Percentiles rank a stretch among this genome's conserved stretches.
Conservation (phyloP, 1,284 basidiomycete species). For the Trichosporon asahii region DNA sequence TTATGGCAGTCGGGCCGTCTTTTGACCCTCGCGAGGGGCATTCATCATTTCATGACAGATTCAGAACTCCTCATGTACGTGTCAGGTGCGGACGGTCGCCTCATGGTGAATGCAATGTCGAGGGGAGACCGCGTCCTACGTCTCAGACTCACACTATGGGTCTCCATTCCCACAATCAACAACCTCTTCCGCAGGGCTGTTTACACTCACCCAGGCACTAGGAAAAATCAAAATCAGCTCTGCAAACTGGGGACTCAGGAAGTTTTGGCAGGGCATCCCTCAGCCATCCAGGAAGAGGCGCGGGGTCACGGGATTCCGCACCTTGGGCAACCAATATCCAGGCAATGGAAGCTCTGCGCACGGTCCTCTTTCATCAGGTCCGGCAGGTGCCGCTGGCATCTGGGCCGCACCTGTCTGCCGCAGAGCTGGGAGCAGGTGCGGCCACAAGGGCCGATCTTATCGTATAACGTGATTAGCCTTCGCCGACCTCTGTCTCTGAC, state of each 20-base stretch:
- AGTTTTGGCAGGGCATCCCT: not conserved
- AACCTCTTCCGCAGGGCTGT: not conserved
- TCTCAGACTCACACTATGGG: not conserved
- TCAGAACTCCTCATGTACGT: not conserved
- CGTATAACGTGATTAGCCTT: not conserved
- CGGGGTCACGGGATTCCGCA: not conserved
- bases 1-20: not conserved
- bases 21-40: no score
- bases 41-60: no score
- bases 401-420: not conserved
- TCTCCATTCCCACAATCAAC: not conserved
- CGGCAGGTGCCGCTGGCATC: no score
- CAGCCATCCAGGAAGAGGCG: not conserved
- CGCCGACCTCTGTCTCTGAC: no score
- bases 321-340: not conserved
- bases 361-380: not conserved
- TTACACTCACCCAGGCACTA: not conserved
- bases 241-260: not conserved
- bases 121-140: not conserved
- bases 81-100: not conserved
- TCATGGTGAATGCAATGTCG: not conserved
- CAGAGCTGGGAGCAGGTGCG: not conserved
- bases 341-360: not conserved
- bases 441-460: not conserved
- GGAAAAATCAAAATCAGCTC: not conserved